Conservation (phyloP, 1,284 basidiomycete genomes). For the Pseudozyma sp. region DNA sequence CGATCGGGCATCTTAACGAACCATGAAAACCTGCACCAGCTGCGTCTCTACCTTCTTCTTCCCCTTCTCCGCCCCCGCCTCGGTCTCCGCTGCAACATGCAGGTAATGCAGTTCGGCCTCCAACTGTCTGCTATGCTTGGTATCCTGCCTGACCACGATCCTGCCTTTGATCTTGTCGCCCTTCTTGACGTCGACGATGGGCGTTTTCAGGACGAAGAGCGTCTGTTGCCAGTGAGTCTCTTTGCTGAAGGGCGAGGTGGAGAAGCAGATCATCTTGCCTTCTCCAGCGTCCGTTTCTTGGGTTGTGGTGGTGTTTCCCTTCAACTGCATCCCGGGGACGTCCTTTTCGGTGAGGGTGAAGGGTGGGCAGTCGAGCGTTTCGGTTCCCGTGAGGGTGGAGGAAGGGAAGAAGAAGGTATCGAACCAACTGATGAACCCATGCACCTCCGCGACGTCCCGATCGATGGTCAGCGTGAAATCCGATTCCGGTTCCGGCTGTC, state of each 20-base stretch:
- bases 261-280: constrained; percentile 81
- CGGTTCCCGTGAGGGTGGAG: not conserved
- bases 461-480: constrained; percentile 46
- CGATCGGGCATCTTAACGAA: constrained; percentile 70
- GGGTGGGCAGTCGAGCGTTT: constrained; percentile 27
- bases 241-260: constrained; percentile 85
- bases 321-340: constrained; percentile 81
- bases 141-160: constrained; percentile 85
- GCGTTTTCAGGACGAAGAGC: constrained; percentile 84
- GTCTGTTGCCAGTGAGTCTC: constrained; percentile 99
- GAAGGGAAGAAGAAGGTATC: constrained; percentile 66
- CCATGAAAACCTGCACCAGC: constrained; percentile 81
- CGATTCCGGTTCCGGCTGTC: constrained; percentile 67
- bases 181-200: constrained; percentile 76
- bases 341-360: constrained; percentile 35
- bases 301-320: constrained; percentile 72
- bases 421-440: constrained; percentile 66
- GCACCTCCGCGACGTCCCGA: constrained; percentile 28
- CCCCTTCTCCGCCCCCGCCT: not conserved
- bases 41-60: constrained; percentile 33
- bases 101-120: constrained; percentile 90
- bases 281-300: constrained; percentile 30
- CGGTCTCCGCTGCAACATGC: not conserved
- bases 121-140: constrained; percentile 85
- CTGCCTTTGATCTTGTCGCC: constrained; percentile 83